phyloP scores from a whole-genome alignment of 1,139 yeast species.

The Pneumocystis oryctolagi region DNA sequence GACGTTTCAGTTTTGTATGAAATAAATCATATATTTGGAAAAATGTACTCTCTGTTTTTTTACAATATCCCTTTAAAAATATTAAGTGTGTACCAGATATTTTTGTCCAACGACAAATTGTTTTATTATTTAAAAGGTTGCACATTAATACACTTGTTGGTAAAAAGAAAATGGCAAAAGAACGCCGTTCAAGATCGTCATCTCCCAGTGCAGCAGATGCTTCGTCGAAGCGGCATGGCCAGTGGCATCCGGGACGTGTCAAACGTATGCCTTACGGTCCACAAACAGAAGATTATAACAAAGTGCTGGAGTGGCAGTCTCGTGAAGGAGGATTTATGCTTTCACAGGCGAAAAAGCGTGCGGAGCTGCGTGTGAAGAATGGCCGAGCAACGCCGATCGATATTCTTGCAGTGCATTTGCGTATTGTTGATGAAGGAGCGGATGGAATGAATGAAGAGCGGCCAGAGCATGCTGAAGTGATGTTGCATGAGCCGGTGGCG shows the following conservation, averaged over 20 bases:
- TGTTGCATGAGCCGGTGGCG: conserved; percentile 16
- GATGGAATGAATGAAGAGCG: conserved; percentile 15
- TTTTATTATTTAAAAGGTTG: too few species aligned
- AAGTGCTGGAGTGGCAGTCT: conserved; percentile 20
- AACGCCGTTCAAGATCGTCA: neutral
- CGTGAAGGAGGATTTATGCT: conserved; percentile 24
- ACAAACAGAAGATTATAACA: neutral
- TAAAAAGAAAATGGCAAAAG: too few species aligned
- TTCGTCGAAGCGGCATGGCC: neutral
- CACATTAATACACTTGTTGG: too few species aligned
- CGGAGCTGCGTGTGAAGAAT: conserved; percentile 23
- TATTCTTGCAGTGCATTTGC: conserved; percentile 19
- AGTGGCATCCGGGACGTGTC: neutral
- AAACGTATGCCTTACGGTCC: neutral
- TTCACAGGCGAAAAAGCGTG: conserved; percentile 23
- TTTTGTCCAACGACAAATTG: too few species aligned
- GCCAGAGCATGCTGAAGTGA: conserved; percentile 15
- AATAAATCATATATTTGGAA: too few species aligned
- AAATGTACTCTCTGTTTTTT: too few species aligned
- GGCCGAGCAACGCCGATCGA: conserved; percentile 22
- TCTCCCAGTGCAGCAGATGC: neutral
- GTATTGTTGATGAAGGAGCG: conserved; percentile 18
- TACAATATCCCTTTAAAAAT: too few species aligned
- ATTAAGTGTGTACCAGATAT: too few species aligned
- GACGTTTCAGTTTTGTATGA: too few species aligned